A percentile compares a stretch with the other conserved stretches of the same genome.
Evolutionary conservation across 805 yeast species (phyloP).

Genomic region (Nakazawaea siamensis): DNA sequence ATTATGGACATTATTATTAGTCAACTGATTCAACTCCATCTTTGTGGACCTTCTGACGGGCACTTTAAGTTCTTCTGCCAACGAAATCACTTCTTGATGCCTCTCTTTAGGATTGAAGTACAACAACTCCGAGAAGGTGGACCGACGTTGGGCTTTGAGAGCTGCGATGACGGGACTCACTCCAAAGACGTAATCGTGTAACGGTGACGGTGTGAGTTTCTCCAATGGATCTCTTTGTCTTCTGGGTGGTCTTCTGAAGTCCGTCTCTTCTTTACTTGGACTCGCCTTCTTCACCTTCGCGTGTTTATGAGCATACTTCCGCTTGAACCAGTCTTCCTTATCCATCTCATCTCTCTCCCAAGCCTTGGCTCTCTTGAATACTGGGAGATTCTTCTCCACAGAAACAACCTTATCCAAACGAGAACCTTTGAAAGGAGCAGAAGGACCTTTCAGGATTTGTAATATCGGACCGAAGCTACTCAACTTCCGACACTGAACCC

Average conservation of each 20-base stretch:
- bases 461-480: no score
- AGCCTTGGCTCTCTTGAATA: slow-evolving; percentile 36
- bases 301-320: slow-evolving; percentile 61
- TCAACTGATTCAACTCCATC: slow-evolving; percentile 50
- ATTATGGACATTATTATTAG: slow-evolving; percentile 71
- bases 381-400: slow-evolving; percentile 38
- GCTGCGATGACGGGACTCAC: slow-evolving; percentile 71
- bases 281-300: slow-evolving; percentile 31
- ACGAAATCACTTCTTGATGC: slow-evolving; percentile 31
- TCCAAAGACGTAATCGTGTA: slow-evolving; percentile 68
- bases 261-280: background rate
- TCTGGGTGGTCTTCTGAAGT: background rate
- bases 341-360: slow-evolving; percentile 59
- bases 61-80: slow-evolving; percentile 38
- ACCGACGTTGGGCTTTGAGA: slow-evolving; percentile 45
- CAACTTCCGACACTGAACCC: no score
- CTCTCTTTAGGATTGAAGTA: slow-evolving; percentile 30
- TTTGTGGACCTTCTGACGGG: slow-evolving; percentile 29
- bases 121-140: slow-evolving; percentile 40
- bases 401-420: background rate
- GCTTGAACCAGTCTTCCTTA: slow-evolving; percentile 54
- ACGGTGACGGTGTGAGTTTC: slow-evolving; percentile 22
- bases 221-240: slow-evolving; percentile 4
- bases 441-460: no score
- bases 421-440: no score